phyloP scores from a whole-genome alignment of 2,329 filamentous ascomycete genomes.

The Cladosporium sp. region DNA sequence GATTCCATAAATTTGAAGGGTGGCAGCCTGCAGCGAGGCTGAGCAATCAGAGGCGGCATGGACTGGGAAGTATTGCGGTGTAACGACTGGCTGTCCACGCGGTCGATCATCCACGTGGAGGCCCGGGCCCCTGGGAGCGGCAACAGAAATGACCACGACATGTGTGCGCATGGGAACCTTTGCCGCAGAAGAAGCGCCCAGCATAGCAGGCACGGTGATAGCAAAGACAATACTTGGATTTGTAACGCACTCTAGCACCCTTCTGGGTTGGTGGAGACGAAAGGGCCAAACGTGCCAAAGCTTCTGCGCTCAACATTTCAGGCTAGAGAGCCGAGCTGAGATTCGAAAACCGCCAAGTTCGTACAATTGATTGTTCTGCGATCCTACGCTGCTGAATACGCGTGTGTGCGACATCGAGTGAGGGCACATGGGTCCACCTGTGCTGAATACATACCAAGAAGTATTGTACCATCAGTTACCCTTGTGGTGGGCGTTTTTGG shows the following conservation, averaged over 20 bases:
- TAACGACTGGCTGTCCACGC: neutral
- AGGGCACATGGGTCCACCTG: neutral
- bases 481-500: neutral
- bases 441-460: neutral
- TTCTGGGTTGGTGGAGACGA: neutral
- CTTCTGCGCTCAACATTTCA: neutral
- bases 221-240: neutral
- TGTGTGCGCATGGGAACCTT: neutral
- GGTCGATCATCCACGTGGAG: neutral
- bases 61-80: neutral
- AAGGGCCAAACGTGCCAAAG: neutral
- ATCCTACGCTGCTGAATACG: neutral
- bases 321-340: neutral
- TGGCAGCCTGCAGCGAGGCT: slow-evolving; percentile 3
- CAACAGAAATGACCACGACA: neutral
- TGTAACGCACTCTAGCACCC: neutral
- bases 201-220: neutral
- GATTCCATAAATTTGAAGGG: neutral
- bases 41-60: neutral
- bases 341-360: neutral
- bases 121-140: neutral
- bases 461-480: neutral
- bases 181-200: neutral
- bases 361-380: neutral
- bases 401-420: neutral